Evolutionary conservation across 306 rosid genomes (phyloP).

Genomic region (Neltuma alba): DNA sequence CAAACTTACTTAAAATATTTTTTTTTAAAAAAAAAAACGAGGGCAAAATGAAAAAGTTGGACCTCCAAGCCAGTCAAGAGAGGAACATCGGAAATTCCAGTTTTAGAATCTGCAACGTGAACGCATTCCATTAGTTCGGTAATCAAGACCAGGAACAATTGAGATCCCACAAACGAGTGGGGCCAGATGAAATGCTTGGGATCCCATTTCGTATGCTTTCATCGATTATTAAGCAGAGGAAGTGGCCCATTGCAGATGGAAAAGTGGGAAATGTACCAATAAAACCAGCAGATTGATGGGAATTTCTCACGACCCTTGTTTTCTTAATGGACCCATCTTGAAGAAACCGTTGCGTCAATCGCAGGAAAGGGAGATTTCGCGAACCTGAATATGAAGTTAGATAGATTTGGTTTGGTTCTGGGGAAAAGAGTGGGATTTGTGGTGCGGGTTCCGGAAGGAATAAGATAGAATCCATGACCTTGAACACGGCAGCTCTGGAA

Average conservation of each 20-base stretch:
- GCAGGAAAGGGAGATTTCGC: slow-evolving; percentile 18
- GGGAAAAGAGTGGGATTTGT: slow-evolving; percentile 14
- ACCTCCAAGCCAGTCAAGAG: slow-evolving; percentile 66
- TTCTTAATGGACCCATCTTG: slow-evolving; percentile 26
- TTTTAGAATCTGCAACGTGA: slow-evolving; percentile 48
- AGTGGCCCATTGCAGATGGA: not conserved
- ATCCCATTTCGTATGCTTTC: not conserved
- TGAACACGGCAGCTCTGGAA: not conserved
- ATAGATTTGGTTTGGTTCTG: not conserved
- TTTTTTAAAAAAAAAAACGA: too few species aligned
- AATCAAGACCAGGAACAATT: slow-evolving; percentile 4
- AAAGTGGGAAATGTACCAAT: slow-evolving; percentile 41
- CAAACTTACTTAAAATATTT: not conserved
- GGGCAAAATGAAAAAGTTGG: not conserved
- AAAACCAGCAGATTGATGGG: slow-evolving; percentile 34
- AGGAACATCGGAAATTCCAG: slow-evolving; percentile 51
- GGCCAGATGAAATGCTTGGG: not conserved
- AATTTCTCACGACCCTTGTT: slow-evolving; percentile 28
- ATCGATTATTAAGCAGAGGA: not conserved
- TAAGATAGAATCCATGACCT: slow-evolving; percentile 48
- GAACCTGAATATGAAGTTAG: slow-evolving; percentile 5
- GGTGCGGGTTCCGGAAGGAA: slow-evolving; percentile 32
- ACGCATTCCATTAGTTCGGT: not conserved
- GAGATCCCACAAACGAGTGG: not conserved
- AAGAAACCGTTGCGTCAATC: slow-evolving; percentile 13